These are phyloP conservation scores for Eucalyptus victrix DNA, from an alignment of 345 rosid species.

Conservation along the genomic window DNA sequence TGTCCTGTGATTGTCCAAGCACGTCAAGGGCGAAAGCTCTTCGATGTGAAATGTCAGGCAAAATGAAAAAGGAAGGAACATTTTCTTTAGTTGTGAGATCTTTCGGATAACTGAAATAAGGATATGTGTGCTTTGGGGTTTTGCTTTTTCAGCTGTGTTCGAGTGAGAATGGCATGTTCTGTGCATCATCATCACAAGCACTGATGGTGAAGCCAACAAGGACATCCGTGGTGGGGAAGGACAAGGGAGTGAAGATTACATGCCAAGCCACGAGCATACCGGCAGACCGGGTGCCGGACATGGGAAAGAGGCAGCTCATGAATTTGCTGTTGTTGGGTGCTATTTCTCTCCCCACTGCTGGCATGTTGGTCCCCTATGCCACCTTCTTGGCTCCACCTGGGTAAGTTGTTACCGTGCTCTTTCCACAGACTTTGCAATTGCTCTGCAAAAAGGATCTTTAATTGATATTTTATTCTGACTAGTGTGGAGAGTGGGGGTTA, in stretches of 20 bases:
- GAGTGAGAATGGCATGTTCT: conserved; percentile 40
- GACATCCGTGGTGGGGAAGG: conserved; percentile 27
- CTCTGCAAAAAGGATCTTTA: not conserved
- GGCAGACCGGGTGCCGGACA: conserved; percentile 83
- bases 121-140: not conserved
- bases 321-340: conserved; percentile 81
- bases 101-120: not conserved
- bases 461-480: not conserved
- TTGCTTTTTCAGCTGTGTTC: conserved; percentile 47
- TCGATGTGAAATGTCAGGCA: not conserved
- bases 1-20: not conserved
- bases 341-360: conserved; percentile 74
- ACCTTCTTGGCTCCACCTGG: conserved; percentile 75
- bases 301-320: conserved; percentile 84
- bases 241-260: conserved; percentile 23
- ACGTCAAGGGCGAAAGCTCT: not conserved
- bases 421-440: not conserved
- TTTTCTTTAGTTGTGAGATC: not conserved
- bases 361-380: conserved; percentile 77
- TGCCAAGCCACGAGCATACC: conserved; percentile 74
- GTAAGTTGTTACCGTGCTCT: conserved; percentile 11
- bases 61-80: not conserved
- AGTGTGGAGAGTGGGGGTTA: not conserved
- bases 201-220: conserved; percentile 46
- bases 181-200: conserved; percentile 31